Base-by-base conservation (phyloP, 1,284 basidiomycete genomes). In the Trichosporon asahii region DNA sequence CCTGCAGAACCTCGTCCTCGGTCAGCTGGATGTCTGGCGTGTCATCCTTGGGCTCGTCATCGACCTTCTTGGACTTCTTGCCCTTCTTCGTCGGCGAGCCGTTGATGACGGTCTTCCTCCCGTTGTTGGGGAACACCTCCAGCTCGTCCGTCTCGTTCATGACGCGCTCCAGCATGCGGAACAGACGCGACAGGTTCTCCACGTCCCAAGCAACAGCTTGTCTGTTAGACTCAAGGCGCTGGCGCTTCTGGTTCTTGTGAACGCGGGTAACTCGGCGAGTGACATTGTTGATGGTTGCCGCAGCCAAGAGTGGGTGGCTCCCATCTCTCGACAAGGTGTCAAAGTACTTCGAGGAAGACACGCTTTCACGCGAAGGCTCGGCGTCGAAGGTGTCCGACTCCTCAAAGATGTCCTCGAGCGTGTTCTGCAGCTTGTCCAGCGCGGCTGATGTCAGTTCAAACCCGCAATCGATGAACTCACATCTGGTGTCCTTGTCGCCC, bases 381-480 rank as follows among this genome's bases (percentile, higher is more conserved):
- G 90, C 86, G 2, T 91, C 88, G 23, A 96, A 85, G 0, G 87
- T 82, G 78, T 96, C 94, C 77, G 95, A 91, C 0, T 93, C 92
- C 78, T 95, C 93, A 74, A 95, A 92, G 23, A 96, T 88, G 69
- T 95, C 93, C 72, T 95, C 93, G 1, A 95, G 85, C 21, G 90
- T 80, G 6, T 86, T 86, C 1, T 85, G 86, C 5, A 96, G 85
- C 78, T 91, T 94, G 77, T 93, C 89, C 8, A 93, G 83, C 0
- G 91, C 89, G 1, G 83, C 91, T 93, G 75, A 21, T n/a, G 49
- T 57, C 64, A 23, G n/a, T 49, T 64, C 27, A 63, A 53, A 55
- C 25, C 64, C 11, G 35, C 11, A 53, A 65, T 18, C 0, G 14
- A 27, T 8, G n/a, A 9, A 75, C 85, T 72, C 73, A 92, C 90